A percentile compares a stretch with the other conserved stretches of the same genome.
Evolutionary conservation across 1,284 basidiomycete species (phyloP).

Genomic region (Microbotryum saponariae): DNA sequence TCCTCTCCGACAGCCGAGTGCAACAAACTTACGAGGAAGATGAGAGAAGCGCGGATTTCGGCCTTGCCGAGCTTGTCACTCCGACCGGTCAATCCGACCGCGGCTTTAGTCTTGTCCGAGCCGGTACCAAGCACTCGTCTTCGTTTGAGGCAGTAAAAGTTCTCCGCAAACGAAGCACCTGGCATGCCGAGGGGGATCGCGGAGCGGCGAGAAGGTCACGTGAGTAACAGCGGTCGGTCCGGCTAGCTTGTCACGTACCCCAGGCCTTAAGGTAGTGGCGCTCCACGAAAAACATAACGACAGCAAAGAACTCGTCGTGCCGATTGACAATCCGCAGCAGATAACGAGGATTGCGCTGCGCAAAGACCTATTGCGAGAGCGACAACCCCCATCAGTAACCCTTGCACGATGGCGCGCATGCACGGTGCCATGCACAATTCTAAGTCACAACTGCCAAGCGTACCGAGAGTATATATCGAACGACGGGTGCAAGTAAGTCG

Average conservation of each 20-base stretch:
- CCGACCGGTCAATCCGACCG: slow-evolving; percentile 56
- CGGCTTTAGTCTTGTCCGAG: slow-evolving; percentile 52
- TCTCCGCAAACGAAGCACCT: slow-evolving; percentile 86
- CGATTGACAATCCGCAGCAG: slow-evolving; percentile 82
- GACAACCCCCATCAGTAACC: not conserved
- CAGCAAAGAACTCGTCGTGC: slow-evolving; percentile 92
- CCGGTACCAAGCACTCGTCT: slow-evolving; percentile 60
- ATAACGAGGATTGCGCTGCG: slow-evolving; percentile 89
- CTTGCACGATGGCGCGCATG: not conserved
- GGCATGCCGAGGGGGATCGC: not conserved
- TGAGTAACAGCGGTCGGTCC: not conserved
- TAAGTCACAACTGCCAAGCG: not conserved
- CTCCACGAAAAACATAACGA: slow-evolving; percentile 82
- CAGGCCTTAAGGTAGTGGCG: slow-evolving; percentile 77
- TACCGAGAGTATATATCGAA: slow-evolving; percentile 89
- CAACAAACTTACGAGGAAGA: slow-evolving; percentile 25
- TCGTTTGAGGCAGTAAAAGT: slow-evolving; percentile 83
- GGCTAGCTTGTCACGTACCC: slow-evolving; percentile 45
- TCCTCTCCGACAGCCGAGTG: not conserved
- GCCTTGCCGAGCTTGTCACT: slow-evolving; percentile 56
- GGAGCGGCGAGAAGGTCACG: not conserved
- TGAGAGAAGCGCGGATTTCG: slow-evolving; percentile 49
- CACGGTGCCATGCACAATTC: slow-evolving; percentile 1
- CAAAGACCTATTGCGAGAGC: slow-evolving; percentile 62
- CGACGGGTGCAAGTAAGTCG: slow-evolving; percentile 84